Base-by-base conservation (phyloP, 176 grass and related monocot genomes). In the Luzula sylvatica region DNA sequence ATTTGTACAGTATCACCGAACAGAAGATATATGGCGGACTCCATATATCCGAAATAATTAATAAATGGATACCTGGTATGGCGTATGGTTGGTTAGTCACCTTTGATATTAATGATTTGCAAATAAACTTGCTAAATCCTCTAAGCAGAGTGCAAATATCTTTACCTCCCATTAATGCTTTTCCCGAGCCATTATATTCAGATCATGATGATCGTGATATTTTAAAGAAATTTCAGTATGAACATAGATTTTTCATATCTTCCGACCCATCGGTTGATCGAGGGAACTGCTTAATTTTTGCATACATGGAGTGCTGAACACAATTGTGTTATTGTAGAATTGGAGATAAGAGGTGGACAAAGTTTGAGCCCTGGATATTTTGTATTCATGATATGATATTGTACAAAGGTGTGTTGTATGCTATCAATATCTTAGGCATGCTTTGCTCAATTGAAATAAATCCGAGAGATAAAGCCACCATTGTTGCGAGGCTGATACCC, bases 21-120 rank as follows among this genome's bases (percentile, higher is more conserved):
- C n/a, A n/a, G n/a, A n/a, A n/a, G n/a, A n/a, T n/a, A n/a, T n/a
- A n/a, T n/a, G n/a, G n/a, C n/a, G n/a, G n/a, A n/a, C n/a, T n/a
- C n/a, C n/a, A n/a, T n/a, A n/a, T n/a, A n/a, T n/a, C n/a, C n/a
- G n/a, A n/a, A n/a, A n/a, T n/a, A n/a, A n/a, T n/a, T n/a, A n/a
- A n/a, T n/a, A n/a, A n/a, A n/a, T n/a, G n/a, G n/a, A n/a, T n/a
- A n/a, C n/a, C n/a, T n/a, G n/a, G n/a, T n/a, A n/a, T n/a, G n/a
- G n/a, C n/a, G n/a, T n/a, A n/a, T n/a, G n/a, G n/a, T n/a, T n/a
- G 55, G 55, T 39, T 39, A 38, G 20, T 58, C 32, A 38, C 18
- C 32, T 22, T 28, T 28, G 21, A 39, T 28, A 38, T 41, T 58
- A 20, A 12, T 15, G 32, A n/a, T n/a, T 21, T 13, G 13, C 18